phyloP scores from a whole-genome alignment of 495 filamentous ascomycete species.

The Hapsidospora chrysogenum region DNA sequence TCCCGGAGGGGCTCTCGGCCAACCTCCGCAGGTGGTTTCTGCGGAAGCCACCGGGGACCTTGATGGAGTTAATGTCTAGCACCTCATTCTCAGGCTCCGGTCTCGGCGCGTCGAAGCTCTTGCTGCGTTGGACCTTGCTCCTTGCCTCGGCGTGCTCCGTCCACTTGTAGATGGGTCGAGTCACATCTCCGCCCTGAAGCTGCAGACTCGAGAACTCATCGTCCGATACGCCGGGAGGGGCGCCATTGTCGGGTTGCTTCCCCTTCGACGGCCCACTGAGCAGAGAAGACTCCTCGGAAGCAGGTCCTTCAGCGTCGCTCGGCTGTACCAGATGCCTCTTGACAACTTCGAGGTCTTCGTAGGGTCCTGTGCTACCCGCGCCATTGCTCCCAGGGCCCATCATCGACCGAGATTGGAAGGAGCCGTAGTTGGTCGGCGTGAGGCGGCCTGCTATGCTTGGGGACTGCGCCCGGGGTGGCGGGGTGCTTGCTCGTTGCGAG shows the following conservation, averaged over 20 bases:
- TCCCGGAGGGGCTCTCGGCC: slow-evolving; percentile 36
- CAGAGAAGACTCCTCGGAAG: slow-evolving; percentile 12
- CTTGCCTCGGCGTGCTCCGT: slow-evolving; percentile 62
- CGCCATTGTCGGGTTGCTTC: slow-evolving; percentile 28
- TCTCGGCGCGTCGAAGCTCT: slow-evolving; percentile 65
- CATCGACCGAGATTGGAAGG: slow-evolving; percentile 48
- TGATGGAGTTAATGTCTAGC: slow-evolving; percentile 73
- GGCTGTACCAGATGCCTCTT: slow-evolving; percentile 67
- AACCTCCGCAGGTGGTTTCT: slow-evolving; percentile 68
- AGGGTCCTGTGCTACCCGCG: slow-evolving; percentile 22
- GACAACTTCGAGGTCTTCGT: slow-evolving; percentile 67
- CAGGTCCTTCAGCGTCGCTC: slow-evolving; percentile 17
- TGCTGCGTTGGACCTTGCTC: slow-evolving; percentile 47
- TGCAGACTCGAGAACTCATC: slow-evolving; percentile 86
- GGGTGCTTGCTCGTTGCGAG: slow-evolving; percentile 39
- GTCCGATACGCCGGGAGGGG: slow-evolving; percentile 24
- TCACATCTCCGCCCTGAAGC: slow-evolving; percentile 87
- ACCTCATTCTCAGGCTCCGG: slow-evolving; percentile 62
- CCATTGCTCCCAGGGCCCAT: slow-evolving; percentile 8
- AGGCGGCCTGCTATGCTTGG: slow-evolving; percentile 29
- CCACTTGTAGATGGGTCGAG: slow-evolving; percentile 86
- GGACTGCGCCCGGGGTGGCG: slow-evolving; percentile 38
- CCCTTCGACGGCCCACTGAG: slow-evolving; percentile 13
- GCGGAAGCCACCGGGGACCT: slow-evolving; percentile 82
- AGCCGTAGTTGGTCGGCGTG: slow-evolving; percentile 56